Percentiles rank a stretch among this genome's conserved stretches.
Evolutionary conservation across 192 early-diverging fungal species (phyloP).

Genomic region (Coemansia pectinata): DNA sequence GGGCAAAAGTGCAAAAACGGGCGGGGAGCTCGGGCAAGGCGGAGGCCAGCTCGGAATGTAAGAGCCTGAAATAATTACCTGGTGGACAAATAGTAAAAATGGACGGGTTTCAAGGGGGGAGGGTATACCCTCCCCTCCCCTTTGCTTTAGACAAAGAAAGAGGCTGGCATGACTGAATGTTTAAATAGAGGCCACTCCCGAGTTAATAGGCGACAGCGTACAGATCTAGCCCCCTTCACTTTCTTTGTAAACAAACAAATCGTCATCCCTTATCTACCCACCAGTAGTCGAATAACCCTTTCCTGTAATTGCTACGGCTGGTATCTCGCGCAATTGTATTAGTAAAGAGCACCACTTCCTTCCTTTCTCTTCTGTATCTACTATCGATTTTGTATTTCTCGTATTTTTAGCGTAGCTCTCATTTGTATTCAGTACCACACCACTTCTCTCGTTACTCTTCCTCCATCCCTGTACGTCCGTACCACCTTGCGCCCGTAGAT

Average conservation of each 20-base stretch:
- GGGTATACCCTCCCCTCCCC: background rate
- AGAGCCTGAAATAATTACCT: background rate
- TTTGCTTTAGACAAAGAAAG: background rate
- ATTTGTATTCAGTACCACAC: background rate
- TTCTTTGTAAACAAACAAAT: conserved; percentile 2
- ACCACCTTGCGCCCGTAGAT: background rate
- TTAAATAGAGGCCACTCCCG: background rate
- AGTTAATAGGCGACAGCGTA: background rate
- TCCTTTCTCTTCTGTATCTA: background rate
- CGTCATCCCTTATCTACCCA: background rate
- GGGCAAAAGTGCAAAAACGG: background rate
- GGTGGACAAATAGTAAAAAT: background rate
- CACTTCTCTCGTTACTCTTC: background rate
- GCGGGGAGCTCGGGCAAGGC: background rate
- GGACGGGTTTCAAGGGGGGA: background rate
- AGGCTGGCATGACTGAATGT: background rate
- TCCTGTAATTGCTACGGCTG: background rate
- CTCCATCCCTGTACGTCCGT: background rate
- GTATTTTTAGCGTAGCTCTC: background rate
- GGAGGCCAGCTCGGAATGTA: background rate
- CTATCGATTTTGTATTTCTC: background rate
- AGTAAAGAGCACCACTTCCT: background rate
- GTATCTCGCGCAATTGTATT: background rate
- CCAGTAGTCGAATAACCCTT: background rate
- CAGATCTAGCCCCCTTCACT: background rate